Base-by-base conservation (phyloP, 2,329 filamentous ascomycete species). In the Penicillium expansum region DNA sequence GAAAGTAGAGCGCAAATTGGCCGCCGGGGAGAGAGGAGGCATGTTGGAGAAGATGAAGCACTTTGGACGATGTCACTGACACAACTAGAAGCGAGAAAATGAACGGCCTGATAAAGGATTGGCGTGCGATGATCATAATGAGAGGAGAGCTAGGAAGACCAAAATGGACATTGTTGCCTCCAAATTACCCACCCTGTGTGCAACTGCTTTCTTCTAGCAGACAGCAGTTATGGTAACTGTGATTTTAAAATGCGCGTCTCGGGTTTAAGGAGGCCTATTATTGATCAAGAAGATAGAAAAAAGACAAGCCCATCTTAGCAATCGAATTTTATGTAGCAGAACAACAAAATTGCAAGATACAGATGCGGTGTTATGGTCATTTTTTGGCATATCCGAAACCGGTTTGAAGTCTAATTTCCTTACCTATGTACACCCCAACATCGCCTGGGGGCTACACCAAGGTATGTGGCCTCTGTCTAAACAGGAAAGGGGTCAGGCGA, bases 41-140 rank as follows among this genome's bases (percentile, higher is more conserved):
- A 63, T 72, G 68, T 33, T 64, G 68, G 18, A 67, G 55, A 3
- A 72, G 48, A 62, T 71, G 66, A 10, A 70, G 57, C 9, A 60
- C 49, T 55, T 72, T 72, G 10, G 70, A 64, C 13, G 66, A 58
- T 27, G 65, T 41, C 14, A 68, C 48, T 13, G 67, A 64, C 13
- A 71, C 64, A 6, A 62, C 59, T 10, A 71, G 51, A 14, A 71
- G 47, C 5, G 69, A 71, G 39, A 69, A 57, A 42, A 71, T 27
- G 38, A 70, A 63, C 5, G 64, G 63, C 38, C 66, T 62, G 42
- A 67, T 57, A 9, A 49, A 61, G 41, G 62, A 57, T 52, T 66
- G 61, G 42, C 63, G 64, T 60, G 56, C 37, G 37, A 62, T 18
- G 20, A 62, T 61, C 67, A 70, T 69, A 51, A 48, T 60, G 56